Evolutionary conservation across 2,329 filamentous ascomycete genomes (phyloP).

Genomic region (Fusarium tricinctum): DNA sequence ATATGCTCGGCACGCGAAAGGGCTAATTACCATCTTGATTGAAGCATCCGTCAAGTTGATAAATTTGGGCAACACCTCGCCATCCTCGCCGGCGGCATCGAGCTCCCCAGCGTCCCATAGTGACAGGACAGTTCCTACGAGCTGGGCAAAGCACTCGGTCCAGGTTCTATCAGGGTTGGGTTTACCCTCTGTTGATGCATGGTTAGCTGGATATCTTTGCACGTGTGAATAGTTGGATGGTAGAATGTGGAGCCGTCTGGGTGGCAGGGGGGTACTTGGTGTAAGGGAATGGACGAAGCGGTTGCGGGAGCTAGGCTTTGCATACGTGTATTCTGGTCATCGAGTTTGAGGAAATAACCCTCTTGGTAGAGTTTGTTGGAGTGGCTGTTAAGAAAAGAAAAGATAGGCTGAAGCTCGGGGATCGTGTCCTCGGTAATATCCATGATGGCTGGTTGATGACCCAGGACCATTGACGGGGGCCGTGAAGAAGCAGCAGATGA

Average conservation of each 20-base stretch:
- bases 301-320: constrained; percentile 46
- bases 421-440: constrained; percentile 87
- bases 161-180: constrained; percentile 89
- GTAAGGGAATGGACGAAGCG: constrained; percentile 19
- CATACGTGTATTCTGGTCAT: constrained; percentile 93
- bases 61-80: constrained; percentile 89
- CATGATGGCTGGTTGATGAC: constrained; percentile 88
- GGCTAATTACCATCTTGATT: constrained; percentile 86
- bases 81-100: constrained; percentile 86
- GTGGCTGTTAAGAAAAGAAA: constrained; percentile 93
- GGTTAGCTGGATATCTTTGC: constrained; percentile 40
- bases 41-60: constrained; percentile 98
- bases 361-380: constrained; percentile 97
- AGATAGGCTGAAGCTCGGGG: constrained; percentile 94
- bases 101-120: constrained; percentile 95
- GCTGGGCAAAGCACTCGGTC: constrained; percentile 97
- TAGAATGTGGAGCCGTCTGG: constrained; percentile 27
- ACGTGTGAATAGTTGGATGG: constrained; percentile 13
- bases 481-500: constrained; percentile 63
- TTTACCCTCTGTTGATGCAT: constrained; percentile 76
- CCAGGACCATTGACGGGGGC: constrained; percentile 87
- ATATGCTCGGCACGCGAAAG: constrained; percentile 6
- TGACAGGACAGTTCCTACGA: constrained; percentile 94
- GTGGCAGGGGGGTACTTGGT: constrained; percentile 28
- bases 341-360: constrained; percentile 96